Percentiles rank a stretch among this genome's conserved stretches.
These are phyloP conservation scores for Takakia lepidozioides DNA, from an alignment of 225 moss, liverwort and hornwort genomes.

Conservation along the genomic window DNA sequence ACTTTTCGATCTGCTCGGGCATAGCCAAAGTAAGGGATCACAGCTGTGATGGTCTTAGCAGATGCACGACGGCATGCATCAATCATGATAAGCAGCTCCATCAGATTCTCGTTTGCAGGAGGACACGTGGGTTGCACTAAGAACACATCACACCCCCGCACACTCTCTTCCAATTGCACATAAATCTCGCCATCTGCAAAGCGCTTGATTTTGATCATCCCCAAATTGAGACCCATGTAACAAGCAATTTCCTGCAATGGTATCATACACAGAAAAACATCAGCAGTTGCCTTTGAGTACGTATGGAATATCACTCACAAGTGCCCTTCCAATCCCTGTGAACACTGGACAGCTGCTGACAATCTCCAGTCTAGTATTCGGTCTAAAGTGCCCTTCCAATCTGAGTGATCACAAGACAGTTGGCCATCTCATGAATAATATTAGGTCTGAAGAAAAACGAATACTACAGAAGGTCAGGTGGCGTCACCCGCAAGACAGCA, in stretches of 20 bases:
- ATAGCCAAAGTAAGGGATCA: constrained; percentile 64
- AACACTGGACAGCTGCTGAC: no score
- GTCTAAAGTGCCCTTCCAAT: no score
- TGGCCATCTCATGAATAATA: no score
- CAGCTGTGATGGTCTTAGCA: constrained; percentile 61
- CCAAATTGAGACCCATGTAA: constrained; percentile 56
- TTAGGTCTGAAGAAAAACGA: background rate
- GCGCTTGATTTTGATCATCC: constrained; percentile 44
- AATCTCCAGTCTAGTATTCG: no score
- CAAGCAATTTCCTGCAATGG: constrained; percentile 48
- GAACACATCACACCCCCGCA: constrained; percentile 59
- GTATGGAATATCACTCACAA: background rate
- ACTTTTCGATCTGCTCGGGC: constrained; percentile 70
- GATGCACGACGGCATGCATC: constrained; percentile 66
- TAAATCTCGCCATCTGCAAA: constrained; percentile 72
- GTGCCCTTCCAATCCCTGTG: background rate
- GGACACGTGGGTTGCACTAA: constrained; percentile 62
- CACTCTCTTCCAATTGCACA: constrained; percentile 62
- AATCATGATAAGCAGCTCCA: constrained; percentile 73
- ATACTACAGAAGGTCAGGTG: no score
- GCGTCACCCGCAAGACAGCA: no score
- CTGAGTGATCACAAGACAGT: no score
- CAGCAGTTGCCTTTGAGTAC: no score
- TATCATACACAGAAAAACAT: constrained; percentile 2
- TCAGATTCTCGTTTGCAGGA: constrained; percentile 62